Evolutionary conservation across 768 basidiomycete species (phyloP), one percentile per base, ranked within the genome.

Genomic region (Suillus discolor): DNA sequence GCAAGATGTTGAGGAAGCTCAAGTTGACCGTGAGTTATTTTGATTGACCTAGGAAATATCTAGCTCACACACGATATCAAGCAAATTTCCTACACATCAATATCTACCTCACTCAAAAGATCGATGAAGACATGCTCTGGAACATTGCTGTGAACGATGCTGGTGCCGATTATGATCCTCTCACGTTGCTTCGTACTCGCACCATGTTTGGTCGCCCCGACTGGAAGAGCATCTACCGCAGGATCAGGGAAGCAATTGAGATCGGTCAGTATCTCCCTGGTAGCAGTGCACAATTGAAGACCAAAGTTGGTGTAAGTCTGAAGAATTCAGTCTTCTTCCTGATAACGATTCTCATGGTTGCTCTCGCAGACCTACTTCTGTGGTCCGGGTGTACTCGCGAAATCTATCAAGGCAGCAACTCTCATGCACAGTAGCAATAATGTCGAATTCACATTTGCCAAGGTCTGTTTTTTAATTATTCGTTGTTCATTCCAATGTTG

Each of bases 201-300:
- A 97, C 96, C 25, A 91, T 92, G 83, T 97, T 92, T 73, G 95
- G 96, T 18, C 89, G 96, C 42, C 96, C 96, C 23, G 88, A 97
- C 75, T 98, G 93, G 89, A 89, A 88, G 75, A 78, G 83, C 51
- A 91, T 97, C 74, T 97, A 93, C 76, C 79, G 82, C 25, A 84
- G 85, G 66, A 87, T 96, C 78, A 85, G 84, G 69, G 83, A 86
- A 67, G 90, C 90, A 4, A 93, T 98, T 71, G 93, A 96, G 75
- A 76, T 79, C 23, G 95, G 94, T 25, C 87, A 85, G 65, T 97
- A 96, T 75, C 80, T 96, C 51, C 88, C 92, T 20, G 93, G 93
- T 44, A 83, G 84, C 69, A 91, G 87, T 66, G 84, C 90, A 7
- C 91, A 93, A 71, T 79, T 95, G 63, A 93, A 88, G 79, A 94